A percentile compares a stretch with the other conserved stretches of the same genome.
Conservation (phyloP, 2,329 filamentous ascomycete species). For the Periconia digitata region DNA sequence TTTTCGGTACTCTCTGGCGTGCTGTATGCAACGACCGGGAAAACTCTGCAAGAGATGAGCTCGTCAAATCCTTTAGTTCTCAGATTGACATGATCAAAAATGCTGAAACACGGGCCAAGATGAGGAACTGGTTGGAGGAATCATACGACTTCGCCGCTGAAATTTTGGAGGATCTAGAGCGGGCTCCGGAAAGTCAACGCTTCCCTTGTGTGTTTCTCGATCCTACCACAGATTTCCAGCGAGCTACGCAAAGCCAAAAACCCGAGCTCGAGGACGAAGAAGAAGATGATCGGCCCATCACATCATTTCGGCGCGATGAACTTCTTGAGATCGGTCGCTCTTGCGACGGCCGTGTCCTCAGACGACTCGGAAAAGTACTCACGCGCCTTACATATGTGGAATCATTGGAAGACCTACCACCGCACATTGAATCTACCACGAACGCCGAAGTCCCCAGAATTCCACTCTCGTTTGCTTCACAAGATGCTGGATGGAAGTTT, state of each 20-base stretch:
- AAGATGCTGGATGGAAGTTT: constrained; percentile 44
- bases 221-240: constrained; percentile 44
- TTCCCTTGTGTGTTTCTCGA: constrained; percentile 56
- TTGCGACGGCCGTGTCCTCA: constrained; percentile 52
- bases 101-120: constrained; percentile 36
- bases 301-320: constrained; percentile 49
- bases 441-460: constrained; percentile 45
- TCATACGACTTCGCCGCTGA: constrained; percentile 55
- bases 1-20: constrained; percentile 56
- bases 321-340: constrained; percentile 56
- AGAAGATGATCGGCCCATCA: constrained; percentile 26
- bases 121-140: constrained; percentile 54
- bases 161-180: constrained; percentile 43
- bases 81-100: constrained; percentile 43
- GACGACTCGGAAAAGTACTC: constrained; percentile 51
- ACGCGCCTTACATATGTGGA: constrained; percentile 51
- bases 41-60: constrained; percentile 44
- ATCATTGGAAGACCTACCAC: constrained; percentile 46
- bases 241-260: constrained; percentile 8
- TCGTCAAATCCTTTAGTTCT: constrained; percentile 48
- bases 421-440: constrained; percentile 41
- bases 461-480: constrained; percentile 46
- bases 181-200: constrained; percentile 41
- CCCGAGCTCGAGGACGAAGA: constrained; percentile 20
- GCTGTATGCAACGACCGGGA: constrained; percentile 52